A percentile compares a stretch with the other conserved stretches of the same genome.
Conservation (phyloP, 2,329 filamentous ascomycete genomes). For the Canariomyces notabilis region DNA sequence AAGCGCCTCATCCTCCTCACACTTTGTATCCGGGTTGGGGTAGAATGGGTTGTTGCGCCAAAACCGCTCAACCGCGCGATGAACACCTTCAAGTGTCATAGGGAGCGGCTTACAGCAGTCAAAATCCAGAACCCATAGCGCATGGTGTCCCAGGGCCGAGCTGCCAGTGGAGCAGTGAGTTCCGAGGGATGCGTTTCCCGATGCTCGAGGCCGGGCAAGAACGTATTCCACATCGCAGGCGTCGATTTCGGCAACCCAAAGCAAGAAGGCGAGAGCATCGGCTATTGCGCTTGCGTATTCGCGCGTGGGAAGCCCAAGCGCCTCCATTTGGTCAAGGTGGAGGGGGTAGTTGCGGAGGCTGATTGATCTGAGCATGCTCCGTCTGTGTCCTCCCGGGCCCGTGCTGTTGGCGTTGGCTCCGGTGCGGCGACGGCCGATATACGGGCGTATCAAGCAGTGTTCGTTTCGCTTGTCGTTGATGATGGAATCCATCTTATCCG, state of each 20-base stretch:
- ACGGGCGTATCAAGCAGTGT: conserved; percentile 47
- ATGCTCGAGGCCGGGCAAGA: conserved; percentile 28
- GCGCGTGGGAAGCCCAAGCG: conserved; percentile 31
- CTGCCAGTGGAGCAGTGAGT: not conserved
- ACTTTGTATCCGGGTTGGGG: conserved; percentile 28
- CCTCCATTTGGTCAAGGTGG: conserved; percentile 45
- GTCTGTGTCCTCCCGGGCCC: too few relatives aligned
- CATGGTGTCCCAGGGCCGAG: conserved; percentile 30
- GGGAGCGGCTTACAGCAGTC: conserved; percentile 34
- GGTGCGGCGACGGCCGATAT: conserved; percentile 37
- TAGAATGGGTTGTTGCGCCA: conserved; percentile 49
- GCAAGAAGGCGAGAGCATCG: conserved; percentile 44
- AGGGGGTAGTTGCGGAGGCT: conserved; percentile 46
- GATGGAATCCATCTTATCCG: not conserved
- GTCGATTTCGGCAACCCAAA: conserved; percentile 41
- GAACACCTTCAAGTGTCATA: conserved; percentile 37
- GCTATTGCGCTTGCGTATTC: conserved; percentile 44
- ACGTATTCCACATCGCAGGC: conserved; percentile 54
- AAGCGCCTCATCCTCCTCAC: conserved; percentile 14
- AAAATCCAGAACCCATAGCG: conserved; percentile 45
- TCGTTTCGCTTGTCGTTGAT: conserved; percentile 26
- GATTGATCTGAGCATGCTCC: conserved; percentile 17
- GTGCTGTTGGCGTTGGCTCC: too few relatives aligned
- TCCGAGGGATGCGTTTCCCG: not conserved
- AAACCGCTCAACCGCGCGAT: conserved; percentile 40